phyloP scores from a whole-genome alignment of 2,329 filamentous ascomycete species.

The Penicillium sp. region DNA sequence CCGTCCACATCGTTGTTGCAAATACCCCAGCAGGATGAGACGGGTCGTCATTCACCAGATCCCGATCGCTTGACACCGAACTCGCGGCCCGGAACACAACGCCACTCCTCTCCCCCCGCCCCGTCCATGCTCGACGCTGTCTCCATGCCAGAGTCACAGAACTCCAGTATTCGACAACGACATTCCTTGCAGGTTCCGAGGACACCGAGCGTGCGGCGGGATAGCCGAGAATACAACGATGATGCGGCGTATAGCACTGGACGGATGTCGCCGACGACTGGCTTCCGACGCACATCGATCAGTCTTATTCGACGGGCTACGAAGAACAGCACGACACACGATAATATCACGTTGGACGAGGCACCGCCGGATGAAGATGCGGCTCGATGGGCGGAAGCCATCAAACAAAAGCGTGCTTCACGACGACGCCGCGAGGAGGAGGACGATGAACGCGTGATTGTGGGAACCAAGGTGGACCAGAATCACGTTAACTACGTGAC shows the following conservation, averaged over 20 bases:
- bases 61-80: slow-evolving; percentile 30
- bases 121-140: slow-evolving; percentile 55
- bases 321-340: slow-evolving; percentile 80
- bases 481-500: slow-evolving; percentile 96
- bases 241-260: slow-evolving; percentile 64
- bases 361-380: slow-evolving; percentile 84
- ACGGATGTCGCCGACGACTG: slow-evolving; percentile 71
- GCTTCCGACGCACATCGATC: slow-evolving; percentile 73
- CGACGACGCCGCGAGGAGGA: slow-evolving; percentile 80
- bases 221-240: slow-evolving; percentile 67
- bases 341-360: slow-evolving; percentile 78
- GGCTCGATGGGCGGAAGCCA: slow-evolving; percentile 84
- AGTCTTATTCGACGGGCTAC: slow-evolving; percentile 76
- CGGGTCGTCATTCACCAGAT: slow-evolving; percentile 32
- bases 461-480: slow-evolving; percentile 97
- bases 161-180: slow-evolving; percentile 67
- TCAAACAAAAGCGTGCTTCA: slow-evolving; percentile 84
- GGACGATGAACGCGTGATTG: slow-evolving; percentile 82
- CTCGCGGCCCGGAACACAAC: slow-evolving; percentile 29
- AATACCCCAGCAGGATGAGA: slow-evolving; percentile 34
- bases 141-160: slow-evolving; percentile 53
- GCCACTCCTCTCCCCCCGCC: slow-evolving; percentile 48
- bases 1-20: slow-evolving; percentile 33
- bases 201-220: slow-evolving; percentile 54
- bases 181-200: slow-evolving; percentile 87